phyloP scores from a whole-genome alignment of 225 moss, liverwort and hornwort genomes.

The Neckera pumila region DNA sequence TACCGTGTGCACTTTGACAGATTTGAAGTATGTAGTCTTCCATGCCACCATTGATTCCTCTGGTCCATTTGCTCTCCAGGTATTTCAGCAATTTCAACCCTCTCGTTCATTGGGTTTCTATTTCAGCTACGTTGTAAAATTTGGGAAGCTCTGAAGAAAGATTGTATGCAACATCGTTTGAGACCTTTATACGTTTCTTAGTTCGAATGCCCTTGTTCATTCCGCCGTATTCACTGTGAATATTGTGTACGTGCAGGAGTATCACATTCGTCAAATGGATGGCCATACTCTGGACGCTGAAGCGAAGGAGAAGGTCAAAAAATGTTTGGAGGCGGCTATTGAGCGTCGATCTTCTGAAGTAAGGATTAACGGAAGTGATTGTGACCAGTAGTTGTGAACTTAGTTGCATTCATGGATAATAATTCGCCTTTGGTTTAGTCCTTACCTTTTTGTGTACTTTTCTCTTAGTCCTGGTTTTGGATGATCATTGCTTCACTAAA shows the following conservation, averaged over 20 bases:
- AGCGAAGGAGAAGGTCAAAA: slow-evolving; percentile 31
- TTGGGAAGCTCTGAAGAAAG: background rate
- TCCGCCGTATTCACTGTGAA: background rate
- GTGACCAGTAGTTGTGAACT: background rate
- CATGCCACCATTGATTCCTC: slow-evolving; percentile 49
- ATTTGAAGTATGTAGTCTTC: slow-evolving; percentile 54
- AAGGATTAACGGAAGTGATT: background rate
- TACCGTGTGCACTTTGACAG: slow-evolving; percentile 61
- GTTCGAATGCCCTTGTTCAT: background rate
- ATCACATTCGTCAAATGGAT: slow-evolving; percentile 50
- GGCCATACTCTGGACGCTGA: slow-evolving; percentile 31
- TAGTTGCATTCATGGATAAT: background rate
- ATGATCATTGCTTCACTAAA: background rate
- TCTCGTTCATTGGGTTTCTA: background rate
- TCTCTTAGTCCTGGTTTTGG: background rate
- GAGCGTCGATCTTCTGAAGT: slow-evolving; percentile 44
- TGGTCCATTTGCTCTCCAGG: slow-evolving; percentile 32
- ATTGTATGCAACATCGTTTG: background rate
- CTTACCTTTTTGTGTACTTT: background rate
- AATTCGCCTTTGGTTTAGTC: background rate
- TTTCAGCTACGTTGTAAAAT: background rate
- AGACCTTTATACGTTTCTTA: background rate
- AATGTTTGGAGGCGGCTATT: slow-evolving; percentile 47
- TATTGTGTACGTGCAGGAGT: slow-evolving; percentile 27
- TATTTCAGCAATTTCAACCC: background rate